A percentile compares a stretch with the other conserved stretches of the same genome.
phyloP scores from a whole-genome alignment of 805 yeast species.

The Candida xiaguanensis region DNA sequence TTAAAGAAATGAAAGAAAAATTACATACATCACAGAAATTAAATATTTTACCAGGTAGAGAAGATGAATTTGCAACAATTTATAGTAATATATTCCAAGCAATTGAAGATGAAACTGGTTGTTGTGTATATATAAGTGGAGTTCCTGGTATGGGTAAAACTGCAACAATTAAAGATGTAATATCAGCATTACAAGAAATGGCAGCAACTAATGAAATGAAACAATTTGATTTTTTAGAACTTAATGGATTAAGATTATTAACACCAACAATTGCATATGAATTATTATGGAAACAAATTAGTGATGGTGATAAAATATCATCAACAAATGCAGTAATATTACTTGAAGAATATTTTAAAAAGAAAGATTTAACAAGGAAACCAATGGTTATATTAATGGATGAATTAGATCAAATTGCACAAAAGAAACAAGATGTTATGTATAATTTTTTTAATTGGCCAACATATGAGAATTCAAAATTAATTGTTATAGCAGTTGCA shows the following conservation, averaged over 20 bases:
- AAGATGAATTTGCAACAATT: conserved; percentile 70
- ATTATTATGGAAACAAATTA: conserved; percentile 71
- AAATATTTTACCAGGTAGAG: conserved; percentile 76
- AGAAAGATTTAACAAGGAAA: conserved; percentile 28
- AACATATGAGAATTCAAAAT: conserved; percentile 68
- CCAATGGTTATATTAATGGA: conserved; percentile 80
- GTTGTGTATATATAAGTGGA: conserved; percentile 89
- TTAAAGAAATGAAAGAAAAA: conserved; percentile 37
- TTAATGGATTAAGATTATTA: conserved; percentile 84
- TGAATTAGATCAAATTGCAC: conserved; percentile 89
- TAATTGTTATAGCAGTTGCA: conserved; percentile 90
- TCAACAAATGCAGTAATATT: conserved; percentile 62
- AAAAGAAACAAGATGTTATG: conserved; percentile 78
- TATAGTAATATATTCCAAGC: conserved; percentile 69
- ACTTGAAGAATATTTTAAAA: conserved; percentile 66
- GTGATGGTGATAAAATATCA: conserved; percentile 48
- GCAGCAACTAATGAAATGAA: conserved; percentile 23
- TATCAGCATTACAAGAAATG: conserved; percentile 55
- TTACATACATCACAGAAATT: conserved; percentile 44
- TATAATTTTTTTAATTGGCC: conserved; percentile 99
- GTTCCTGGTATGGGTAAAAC: conserved; percentile 99
- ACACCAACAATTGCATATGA: conserved; percentile 82
- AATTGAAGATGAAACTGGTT: conserved; percentile 65
- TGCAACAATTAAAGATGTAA: conserved; percentile 84
- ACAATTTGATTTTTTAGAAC: conserved; percentile 72